phyloP scores from a whole-genome alignment of 768 basidiomycete species.

The Chlorophyllum brunneum region DNA sequence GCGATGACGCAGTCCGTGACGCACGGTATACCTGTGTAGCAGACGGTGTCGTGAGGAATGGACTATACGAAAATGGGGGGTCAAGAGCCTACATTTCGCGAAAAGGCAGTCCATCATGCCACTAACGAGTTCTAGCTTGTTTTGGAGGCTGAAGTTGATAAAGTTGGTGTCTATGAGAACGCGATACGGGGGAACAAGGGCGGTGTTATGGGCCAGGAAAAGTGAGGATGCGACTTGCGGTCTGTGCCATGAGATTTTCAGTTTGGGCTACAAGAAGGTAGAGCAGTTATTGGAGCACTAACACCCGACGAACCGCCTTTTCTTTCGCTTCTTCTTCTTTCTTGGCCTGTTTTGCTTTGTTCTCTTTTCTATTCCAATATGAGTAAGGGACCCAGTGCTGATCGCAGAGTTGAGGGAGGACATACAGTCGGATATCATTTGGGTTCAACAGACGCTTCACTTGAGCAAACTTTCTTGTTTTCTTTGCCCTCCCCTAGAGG shows the following conservation, averaged over 20 bases:
- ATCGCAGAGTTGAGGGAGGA: constrained; percentile 1
- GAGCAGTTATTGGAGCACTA: constrained; percentile 26
- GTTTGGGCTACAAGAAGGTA: neutral
- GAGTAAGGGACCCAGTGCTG: constrained; percentile 12
- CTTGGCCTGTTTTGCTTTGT: constrained; percentile 84
- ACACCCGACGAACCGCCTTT: constrained; percentile 78
- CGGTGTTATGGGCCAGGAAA: constrained; percentile 92
- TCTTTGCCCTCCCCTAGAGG: constrained; percentile 80
- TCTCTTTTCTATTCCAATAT: constrained; percentile 70
- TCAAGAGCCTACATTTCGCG: constrained; percentile 73
- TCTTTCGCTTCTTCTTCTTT: constrained; percentile 79
- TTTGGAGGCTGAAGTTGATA: constrained; percentile 98
- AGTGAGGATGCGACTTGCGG: constrained; percentile 86
- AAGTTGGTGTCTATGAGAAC: constrained; percentile 99
- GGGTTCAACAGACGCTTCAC: constrained; percentile 95
- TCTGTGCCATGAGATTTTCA: constrained; percentile 33
- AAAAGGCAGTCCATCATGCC: constrained; percentile 99
- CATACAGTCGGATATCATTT: constrained; percentile 84
- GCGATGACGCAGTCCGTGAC: constrained; percentile 99
- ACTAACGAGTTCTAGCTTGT: constrained; percentile 90
- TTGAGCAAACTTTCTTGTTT: constrained; percentile 90
- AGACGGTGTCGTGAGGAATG: constrained; percentile 8
- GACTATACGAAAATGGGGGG: neutral
- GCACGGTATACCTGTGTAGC: constrained; percentile 82
- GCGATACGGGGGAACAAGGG: constrained; percentile 94